Conservation (phyloP, 352 stramenopile genomes). For the Globisporangium abappressorium region DNA sequence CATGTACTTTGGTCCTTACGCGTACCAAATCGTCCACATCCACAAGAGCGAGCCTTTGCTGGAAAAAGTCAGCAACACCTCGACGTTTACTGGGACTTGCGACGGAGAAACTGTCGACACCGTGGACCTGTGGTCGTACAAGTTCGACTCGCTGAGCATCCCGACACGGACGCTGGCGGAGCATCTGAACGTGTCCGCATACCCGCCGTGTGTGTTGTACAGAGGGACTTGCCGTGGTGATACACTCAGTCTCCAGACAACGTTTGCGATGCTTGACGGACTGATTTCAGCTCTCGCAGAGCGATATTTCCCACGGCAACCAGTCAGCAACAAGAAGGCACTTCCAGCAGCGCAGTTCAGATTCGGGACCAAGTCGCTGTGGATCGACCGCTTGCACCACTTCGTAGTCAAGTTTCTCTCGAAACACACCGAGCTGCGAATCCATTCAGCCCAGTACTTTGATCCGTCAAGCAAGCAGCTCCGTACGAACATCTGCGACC, state of each 20-base stretch:
- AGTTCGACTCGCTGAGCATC: constrained; percentile 36
- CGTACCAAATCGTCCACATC: constrained; percentile 39
- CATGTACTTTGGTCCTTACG: constrained; percentile 44
- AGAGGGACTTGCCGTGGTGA: constrained; percentile 9
- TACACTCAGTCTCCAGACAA: constrained; percentile 19
- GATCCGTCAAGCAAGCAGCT: constrained; percentile 11
- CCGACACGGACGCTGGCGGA: constrained; percentile 8
- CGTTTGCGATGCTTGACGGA: constrained; percentile 33
- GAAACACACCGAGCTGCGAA: constrained; percentile 21
- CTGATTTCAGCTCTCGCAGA: constrained; percentile 19
- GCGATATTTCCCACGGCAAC: constrained; percentile 1
- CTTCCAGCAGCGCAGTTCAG: background rate
- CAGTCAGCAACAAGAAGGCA: background rate
- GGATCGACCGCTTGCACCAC: constrained; percentile 38
- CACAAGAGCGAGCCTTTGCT: constrained; percentile 3
- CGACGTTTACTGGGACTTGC: constrained; percentile 14
- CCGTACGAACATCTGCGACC: constrained; percentile 25
- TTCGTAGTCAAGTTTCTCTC: constrained; percentile 16
- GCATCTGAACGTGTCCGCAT: constrained; percentile 10
- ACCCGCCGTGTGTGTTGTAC: constrained; percentile 2
- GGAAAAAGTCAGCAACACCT: background rate
- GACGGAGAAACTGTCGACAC: constrained; percentile 15
- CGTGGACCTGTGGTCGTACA: constrained; percentile 31
- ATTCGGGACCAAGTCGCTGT: constrained; percentile 28
- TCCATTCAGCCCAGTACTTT: constrained; percentile 26